phyloP scores from a whole-genome alignment of 257 asterid genomes.

The Agastache rugosa region DNA sequence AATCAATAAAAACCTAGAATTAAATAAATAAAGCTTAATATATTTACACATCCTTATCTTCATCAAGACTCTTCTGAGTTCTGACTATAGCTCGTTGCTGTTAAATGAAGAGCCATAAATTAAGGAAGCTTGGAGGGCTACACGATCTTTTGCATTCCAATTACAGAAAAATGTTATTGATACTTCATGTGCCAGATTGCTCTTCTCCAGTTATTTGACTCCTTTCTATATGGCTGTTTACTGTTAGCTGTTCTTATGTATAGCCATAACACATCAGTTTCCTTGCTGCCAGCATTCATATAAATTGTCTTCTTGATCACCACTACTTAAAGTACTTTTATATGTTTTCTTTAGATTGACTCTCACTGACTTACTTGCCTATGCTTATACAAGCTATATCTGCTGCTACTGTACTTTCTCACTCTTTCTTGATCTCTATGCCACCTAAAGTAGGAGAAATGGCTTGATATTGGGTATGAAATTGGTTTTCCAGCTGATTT shows the following conservation, averaged over 20 bases:
- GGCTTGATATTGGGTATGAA: conserved; percentile 7
- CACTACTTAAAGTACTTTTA: not conserved
- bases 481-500: not conserved
- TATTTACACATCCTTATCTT: too few relatives aligned
- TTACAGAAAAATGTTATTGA: not conserved
- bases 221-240: not conserved
- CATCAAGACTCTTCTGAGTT: not conserved
- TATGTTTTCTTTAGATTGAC: conserved; percentile 5
- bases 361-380: not conserved
- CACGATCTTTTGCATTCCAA: not conserved
- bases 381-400: not conserved
- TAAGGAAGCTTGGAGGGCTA: not conserved
- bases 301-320: not conserved
- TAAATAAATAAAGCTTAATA: too few relatives aligned
- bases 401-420: conserved; percentile 1
- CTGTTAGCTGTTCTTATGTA: not conserved
- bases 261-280: conserved; percentile 1
- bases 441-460: not conserved
- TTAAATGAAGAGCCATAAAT: not conserved
- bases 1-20: too few relatives aligned
- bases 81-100: not conserved
- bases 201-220: conserved; percentile 5
- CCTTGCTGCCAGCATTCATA: not conserved
- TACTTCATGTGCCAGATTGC: not conserved
- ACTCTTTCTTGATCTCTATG: not conserved